Conservation (phyloP, 345 rosid genomes). For the Gossypium arboreum region DNA sequence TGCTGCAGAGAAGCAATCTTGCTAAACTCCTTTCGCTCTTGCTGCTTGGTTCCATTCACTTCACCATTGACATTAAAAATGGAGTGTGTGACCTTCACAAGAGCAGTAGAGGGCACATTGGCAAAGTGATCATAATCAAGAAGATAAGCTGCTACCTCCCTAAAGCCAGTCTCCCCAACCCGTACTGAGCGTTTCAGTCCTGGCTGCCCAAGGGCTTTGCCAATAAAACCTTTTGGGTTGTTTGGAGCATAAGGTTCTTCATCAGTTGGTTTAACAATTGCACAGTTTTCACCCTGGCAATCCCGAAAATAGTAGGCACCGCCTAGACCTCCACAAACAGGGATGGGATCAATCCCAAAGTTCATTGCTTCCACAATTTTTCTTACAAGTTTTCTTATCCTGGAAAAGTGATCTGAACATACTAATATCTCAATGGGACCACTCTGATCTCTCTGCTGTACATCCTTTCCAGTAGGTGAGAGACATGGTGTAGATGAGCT, state of each 20-base stretch:
- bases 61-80: slow-evolving; percentile 61
- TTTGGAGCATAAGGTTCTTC: slow-evolving; percentile 87
- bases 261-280: slow-evolving; percentile 69
- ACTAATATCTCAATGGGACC: slow-evolving; percentile 67
- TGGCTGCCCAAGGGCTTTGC: slow-evolving; percentile 69
- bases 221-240: slow-evolving; percentile 76
- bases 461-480: slow-evolving; percentile 59
- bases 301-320: slow-evolving; percentile 74
- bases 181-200: slow-evolving; percentile 67
- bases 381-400: slow-evolving; percentile 37
- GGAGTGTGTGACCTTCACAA: slow-evolving; percentile 60
- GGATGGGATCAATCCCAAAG: slow-evolving; percentile 61
- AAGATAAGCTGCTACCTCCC: slow-evolving; percentile 75
- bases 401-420: slow-evolving; percentile 34
- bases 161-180: slow-evolving; percentile 72
- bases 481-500: slow-evolving; percentile 83
- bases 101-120: slow-evolving; percentile 66
- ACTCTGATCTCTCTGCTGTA: slow-evolving; percentile 56
- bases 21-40: slow-evolving; percentile 47
- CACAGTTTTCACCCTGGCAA: slow-evolving; percentile 52
- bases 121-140: slow-evolving; percentile 62
- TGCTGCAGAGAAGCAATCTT: slow-evolving; percentile 78
- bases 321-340: slow-evolving; percentile 64
- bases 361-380: slow-evolving; percentile 55
- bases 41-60: slow-evolving; percentile 44